phyloP scores from a whole-genome alignment of 2,329 filamentous ascomycete genomes.

The Exophiala sideris region DNA sequence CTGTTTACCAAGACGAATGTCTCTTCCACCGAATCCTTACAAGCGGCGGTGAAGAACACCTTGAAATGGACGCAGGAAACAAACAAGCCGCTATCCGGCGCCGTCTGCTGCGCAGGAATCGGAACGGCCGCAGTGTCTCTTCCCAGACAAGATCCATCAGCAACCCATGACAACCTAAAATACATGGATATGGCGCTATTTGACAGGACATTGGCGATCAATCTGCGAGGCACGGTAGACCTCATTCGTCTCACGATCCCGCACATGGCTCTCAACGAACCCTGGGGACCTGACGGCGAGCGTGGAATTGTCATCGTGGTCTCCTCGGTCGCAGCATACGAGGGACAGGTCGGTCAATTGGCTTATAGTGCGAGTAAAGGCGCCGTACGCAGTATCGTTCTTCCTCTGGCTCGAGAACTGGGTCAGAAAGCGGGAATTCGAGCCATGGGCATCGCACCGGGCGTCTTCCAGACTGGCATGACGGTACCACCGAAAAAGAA shows the following conservation, averaged over 20 bases:
- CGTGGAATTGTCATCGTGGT: slow-evolving; percentile 29
- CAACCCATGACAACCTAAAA: slow-evolving; percentile 19
- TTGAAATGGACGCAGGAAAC: slow-evolving; percentile 25
- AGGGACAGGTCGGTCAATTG: slow-evolving; percentile 29
- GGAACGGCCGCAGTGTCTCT: slow-evolving; percentile 25
- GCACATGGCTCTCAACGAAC: slow-evolving; percentile 25
- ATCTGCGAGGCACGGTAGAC: slow-evolving; percentile 30
- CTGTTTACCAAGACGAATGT: slow-evolving; percentile 30
- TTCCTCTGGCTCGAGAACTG: slow-evolving; percentile 29
- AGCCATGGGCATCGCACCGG: slow-evolving; percentile 29
- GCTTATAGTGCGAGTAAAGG: slow-evolving; percentile 31
- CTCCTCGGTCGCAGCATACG: slow-evolving; percentile 28
- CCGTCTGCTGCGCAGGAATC: slow-evolving; percentile 27
- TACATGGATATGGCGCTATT: slow-evolving; percentile 56
- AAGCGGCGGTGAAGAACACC: slow-evolving; percentile 22
- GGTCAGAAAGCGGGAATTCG: slow-evolving; percentile 28
- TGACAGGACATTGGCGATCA: slow-evolving; percentile 51
- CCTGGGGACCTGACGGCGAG: slow-evolving; percentile 25
- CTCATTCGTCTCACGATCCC: slow-evolving; percentile 28
- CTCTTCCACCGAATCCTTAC: slow-evolving; percentile 25
- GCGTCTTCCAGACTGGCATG: slow-evolving; percentile 29
- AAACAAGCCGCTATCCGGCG: slow-evolving; percentile 25
- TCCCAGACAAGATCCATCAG: slow-evolving; percentile 21
- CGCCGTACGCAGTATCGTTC: slow-evolving; percentile 27
- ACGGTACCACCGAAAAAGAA: slow-evolving; percentile 18